These are phyloP conservation scores for Tolypocladium pustulatum DNA, from an alignment of 2,329 filamentous ascomycete species.

Conservation along the genomic window DNA sequence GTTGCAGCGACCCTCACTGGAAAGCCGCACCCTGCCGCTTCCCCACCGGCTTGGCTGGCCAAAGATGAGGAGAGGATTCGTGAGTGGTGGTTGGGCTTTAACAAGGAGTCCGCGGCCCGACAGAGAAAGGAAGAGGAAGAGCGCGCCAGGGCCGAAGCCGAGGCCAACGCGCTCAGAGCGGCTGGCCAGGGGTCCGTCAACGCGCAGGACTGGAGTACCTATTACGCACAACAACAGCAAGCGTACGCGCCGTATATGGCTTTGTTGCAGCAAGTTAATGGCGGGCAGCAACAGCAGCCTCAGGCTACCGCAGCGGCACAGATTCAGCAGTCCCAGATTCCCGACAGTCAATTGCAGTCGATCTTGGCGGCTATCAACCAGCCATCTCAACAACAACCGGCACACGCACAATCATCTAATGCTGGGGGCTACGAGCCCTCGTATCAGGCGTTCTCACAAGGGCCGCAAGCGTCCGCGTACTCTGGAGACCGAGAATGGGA, in stretches of 20 bases:
- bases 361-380: conserved; percentile 32
- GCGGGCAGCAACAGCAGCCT: conserved; percentile 18
- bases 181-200: conserved; percentile 10
- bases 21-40: conserved; percentile 37
- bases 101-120: conserved; percentile 25
- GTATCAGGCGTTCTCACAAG: conserved; percentile 22
- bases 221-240: conserved; percentile 24
- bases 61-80: conserved; percentile 33
- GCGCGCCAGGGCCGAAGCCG: conserved; percentile 21
- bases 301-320: conserved; percentile 4
- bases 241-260: conserved; percentile 32
- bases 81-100: conserved; percentile 43
- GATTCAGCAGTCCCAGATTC: conserved; percentile 16
- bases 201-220: conserved; percentile 16
- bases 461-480: conserved; percentile 16
- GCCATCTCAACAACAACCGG: conserved; percentile 13
- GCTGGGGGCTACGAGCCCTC: conserved; percentile 21
- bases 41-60: conserved; percentile 42
- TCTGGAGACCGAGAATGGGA: conserved; percentile 23
- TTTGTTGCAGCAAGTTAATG: conserved; percentile 28
- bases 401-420: conserved; percentile 9
- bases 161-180: conserved; percentile 18
- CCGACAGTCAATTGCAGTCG: conserved; percentile 30
- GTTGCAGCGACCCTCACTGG: conserved; percentile 29
- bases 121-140: conserved; percentile 29